Conservation (phyloP, 2,329 filamentous ascomycete genomes). For the Sarocladium kiliense region DNA sequence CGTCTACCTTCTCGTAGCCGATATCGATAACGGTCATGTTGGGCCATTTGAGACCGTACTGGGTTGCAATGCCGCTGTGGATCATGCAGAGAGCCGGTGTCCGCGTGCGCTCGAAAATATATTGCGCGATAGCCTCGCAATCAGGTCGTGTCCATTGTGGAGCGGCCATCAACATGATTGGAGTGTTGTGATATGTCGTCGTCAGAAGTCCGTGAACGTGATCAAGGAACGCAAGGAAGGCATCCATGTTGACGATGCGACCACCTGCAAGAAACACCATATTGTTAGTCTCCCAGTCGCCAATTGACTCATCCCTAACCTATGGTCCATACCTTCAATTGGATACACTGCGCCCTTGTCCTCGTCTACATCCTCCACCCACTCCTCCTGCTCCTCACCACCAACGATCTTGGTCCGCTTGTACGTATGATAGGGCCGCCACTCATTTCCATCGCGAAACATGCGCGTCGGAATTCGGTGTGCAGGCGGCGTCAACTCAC, state of each 20-base stretch:
- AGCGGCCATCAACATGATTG: conserved; percentile 83
- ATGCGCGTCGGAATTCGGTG: conserved; percentile 87
- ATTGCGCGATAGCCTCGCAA: conserved; percentile 82
- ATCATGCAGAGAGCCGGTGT: conserved; percentile 87
- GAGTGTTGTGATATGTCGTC: conserved; percentile 92
- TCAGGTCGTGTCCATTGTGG: conserved; percentile 88
- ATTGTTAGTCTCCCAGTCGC: background rate
- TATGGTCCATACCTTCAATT: conserved; percentile 48
- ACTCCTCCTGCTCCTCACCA: conserved; percentile 56
- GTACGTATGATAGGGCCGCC: conserved; percentile 70
- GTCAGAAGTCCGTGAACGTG: conserved; percentile 88
- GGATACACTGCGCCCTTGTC: conserved; percentile 89
- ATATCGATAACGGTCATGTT: conserved; percentile 87
- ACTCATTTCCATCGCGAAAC: conserved; percentile 82
- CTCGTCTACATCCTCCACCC: conserved; percentile 83
- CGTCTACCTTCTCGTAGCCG: conserved; percentile 85
- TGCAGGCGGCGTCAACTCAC: conserved; percentile 85
- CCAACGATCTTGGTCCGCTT: conserved; percentile 51
- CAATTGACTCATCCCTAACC: background rate
- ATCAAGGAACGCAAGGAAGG: conserved; percentile 88
- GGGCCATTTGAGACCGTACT: conserved; percentile 72
- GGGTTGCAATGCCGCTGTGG: conserved; percentile 80
- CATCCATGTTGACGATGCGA: conserved; percentile 82
- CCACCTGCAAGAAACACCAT: conserved; percentile 48
- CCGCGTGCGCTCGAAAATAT: conserved; percentile 96